Conservation (phyloP, 1,284 basidiomycete genomes). For the Lignosus rhinocerotis region DNA sequence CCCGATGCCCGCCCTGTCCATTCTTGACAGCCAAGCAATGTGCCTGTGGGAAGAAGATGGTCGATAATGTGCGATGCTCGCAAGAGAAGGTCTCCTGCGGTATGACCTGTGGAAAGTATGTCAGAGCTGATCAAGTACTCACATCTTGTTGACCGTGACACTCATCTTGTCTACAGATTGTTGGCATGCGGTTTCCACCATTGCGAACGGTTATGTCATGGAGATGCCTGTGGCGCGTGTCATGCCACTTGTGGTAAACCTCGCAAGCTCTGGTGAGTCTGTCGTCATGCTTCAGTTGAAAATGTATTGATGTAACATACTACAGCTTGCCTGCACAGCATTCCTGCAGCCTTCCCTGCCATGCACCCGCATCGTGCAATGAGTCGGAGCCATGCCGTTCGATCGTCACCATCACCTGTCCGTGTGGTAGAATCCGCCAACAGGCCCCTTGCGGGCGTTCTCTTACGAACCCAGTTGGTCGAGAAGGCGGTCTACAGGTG, state of each 20-base stretch:
- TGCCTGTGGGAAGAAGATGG: slow-evolving; percentile 83
- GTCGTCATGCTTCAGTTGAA: background rate
- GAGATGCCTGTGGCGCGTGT: slow-evolving; percentile 77
- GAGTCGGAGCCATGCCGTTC: slow-evolving; percentile 77
- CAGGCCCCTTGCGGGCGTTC: slow-evolving; percentile 68
- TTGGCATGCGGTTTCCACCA: slow-evolving; percentile 84
- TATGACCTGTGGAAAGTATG: slow-evolving; percentile 71
- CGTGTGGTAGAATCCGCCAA: slow-evolving; percentile 80
- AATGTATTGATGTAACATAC: background rate
- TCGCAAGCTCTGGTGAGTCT: slow-evolving; percentile 71
- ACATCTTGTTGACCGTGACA: background rate
- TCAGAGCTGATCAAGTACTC: background rate
- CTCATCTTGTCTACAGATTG: slow-evolving; percentile 39
- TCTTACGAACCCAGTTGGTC: slow-evolving; percentile 44
- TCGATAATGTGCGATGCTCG: slow-evolving; percentile 76
- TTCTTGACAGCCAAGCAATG: slow-evolving; percentile 78
- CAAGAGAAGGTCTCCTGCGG: slow-evolving; percentile 86
- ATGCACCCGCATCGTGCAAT: slow-evolving; percentile 82
- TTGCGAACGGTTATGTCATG: slow-evolving; percentile 80
- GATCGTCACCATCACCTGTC: slow-evolving; percentile 66
- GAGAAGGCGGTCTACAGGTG: slow-evolving; percentile 43
- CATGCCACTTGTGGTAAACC: slow-evolving; percentile 79
- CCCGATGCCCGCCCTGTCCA: slow-evolving; percentile 81
- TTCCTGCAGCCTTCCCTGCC: slow-evolving; percentile 76
- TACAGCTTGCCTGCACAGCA: slow-evolving; percentile 60